These are phyloP conservation scores for Aureobasidium vineae DNA, from an alignment of 2,329 filamentous ascomycete species.

Conservation along the genomic window DNA sequence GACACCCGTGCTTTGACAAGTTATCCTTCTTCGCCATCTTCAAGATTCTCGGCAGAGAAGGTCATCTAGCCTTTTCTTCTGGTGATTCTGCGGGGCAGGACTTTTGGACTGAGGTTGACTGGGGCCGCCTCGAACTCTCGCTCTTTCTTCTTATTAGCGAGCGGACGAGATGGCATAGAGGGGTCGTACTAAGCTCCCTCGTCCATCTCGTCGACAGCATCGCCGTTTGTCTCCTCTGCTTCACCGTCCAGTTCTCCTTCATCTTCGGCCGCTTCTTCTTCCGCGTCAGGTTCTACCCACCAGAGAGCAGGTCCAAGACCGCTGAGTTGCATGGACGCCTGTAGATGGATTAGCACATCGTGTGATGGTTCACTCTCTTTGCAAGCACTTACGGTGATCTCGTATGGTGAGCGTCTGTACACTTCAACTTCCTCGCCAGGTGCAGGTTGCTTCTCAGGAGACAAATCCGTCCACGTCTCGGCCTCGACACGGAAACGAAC, in stretches of 20 bases:
- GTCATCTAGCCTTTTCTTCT: constrained; percentile 9
- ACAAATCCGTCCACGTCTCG: constrained; percentile 90
- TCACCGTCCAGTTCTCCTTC: constrained; percentile 17
- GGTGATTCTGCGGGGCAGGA: background rate
- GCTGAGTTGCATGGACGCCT: constrained; percentile 50
- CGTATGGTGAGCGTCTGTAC: constrained; percentile 68
- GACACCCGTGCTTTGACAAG: no score
- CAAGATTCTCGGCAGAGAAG: background rate
- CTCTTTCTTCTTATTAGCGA: background rate
- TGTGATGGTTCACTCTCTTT: background rate
- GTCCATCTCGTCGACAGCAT: constrained; percentile 22
- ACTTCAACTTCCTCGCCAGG: constrained; percentile 62
- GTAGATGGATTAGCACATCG: background rate
- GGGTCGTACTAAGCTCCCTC: constrained; percentile 1
- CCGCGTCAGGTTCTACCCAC: constrained; percentile 39
- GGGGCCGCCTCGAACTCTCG: background rate
- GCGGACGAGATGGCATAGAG: constrained; percentile 9
- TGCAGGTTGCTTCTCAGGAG: constrained; percentile 71
- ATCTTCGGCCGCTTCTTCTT: constrained; percentile 26
- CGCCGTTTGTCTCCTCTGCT: constrained; percentile 14
- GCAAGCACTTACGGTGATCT: constrained; percentile 51
- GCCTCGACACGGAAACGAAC: constrained; percentile 82
- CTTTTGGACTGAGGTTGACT: background rate
- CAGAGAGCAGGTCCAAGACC: constrained; percentile 51
- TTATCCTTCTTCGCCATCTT: background rate